These are phyloP conservation scores for Candolleomyces eurysporus DNA, from an alignment of 768 basidiomycete genomes.

Conservation along the genomic window DNA sequence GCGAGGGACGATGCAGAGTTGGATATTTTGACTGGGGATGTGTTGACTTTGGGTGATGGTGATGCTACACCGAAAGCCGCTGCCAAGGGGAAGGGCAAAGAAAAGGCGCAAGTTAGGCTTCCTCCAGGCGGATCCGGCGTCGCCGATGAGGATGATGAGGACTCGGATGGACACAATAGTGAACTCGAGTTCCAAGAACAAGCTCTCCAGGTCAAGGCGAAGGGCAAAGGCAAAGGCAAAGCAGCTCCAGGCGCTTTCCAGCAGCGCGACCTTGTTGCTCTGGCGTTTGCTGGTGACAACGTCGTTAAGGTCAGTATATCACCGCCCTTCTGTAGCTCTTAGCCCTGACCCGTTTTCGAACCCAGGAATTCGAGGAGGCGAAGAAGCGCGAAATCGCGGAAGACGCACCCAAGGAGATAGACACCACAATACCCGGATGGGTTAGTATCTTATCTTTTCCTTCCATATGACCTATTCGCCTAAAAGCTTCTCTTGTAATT, in stretches of 20 bases:
- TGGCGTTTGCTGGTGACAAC: conserved; percentile 96
- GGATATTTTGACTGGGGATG: conserved; percentile 66
- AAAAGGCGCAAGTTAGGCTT: too few species aligned
- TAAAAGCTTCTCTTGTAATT: too few species aligned
- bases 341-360: neutral
- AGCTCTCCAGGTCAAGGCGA: conserved; percentile 27
- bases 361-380: conserved; percentile 79
- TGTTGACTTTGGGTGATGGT: conserved; percentile 32
- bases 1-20: conserved; percentile 73
- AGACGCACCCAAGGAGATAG: conserved; percentile 85
- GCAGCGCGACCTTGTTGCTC: conserved; percentile 89
- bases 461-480: conserved; percentile 1
- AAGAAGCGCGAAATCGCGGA: conserved; percentile 81
- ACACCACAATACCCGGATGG: conserved; percentile 94
- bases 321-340: neutral
- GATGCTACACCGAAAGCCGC: conserved; percentile 27
- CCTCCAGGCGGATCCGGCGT: conserved; percentile 32
- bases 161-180: conserved; percentile 52
- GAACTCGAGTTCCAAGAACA: conserved; percentile 73
- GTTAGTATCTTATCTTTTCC: conserved; percentile 42
- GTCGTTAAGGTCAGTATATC: conserved; percentile 72
- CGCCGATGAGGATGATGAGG: conserved; percentile 44
- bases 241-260: conserved; percentile 65
- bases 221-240: conserved; percentile 39
- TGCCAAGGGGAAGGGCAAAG: conserved; percentile 34